These are phyloP conservation scores for Stipa capillata DNA, from an alignment of 176 grass and related monocot species.

Conservation along the genomic window DNA sequence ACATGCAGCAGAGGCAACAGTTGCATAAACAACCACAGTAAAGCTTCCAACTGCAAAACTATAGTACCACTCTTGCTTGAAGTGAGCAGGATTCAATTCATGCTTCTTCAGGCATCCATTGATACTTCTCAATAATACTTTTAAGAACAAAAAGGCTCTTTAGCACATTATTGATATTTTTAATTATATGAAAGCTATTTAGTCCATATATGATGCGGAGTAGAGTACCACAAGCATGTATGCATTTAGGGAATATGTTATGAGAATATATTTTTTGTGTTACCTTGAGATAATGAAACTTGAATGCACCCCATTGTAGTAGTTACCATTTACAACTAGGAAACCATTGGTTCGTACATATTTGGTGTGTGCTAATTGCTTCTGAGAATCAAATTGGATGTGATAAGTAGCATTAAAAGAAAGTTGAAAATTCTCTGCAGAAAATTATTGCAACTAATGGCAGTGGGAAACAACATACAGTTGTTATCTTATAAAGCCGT, in stretches of 20 bases:
- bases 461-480: neutral
- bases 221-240: neutral
- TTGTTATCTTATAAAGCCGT: neutral
- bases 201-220: neutral
- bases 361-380: neutral
- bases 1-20: conserved; percentile 42
- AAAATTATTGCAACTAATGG: conserved; percentile 10
- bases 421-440: neutral
- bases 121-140: conserved; percentile 18
- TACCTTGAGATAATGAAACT: neutral
- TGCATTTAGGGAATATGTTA: neutral
- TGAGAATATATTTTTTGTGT: neutral
- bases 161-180: neutral
- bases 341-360: neutral
- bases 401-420: conserved; percentile 4
- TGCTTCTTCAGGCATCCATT: neutral
- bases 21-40: conserved; percentile 61
- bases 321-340: neutral
- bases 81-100: conserved; percentile 39
- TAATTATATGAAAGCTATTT: neutral
- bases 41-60: conserved; percentile 66
- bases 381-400: conserved; percentile 22
- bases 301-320: neutral
- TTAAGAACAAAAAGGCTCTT: neutral
- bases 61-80: conserved; percentile 82